phyloP scores from a whole-genome alignment of 192 early-diverging fungal genomes.

The Diversispora eburnea region DNA sequence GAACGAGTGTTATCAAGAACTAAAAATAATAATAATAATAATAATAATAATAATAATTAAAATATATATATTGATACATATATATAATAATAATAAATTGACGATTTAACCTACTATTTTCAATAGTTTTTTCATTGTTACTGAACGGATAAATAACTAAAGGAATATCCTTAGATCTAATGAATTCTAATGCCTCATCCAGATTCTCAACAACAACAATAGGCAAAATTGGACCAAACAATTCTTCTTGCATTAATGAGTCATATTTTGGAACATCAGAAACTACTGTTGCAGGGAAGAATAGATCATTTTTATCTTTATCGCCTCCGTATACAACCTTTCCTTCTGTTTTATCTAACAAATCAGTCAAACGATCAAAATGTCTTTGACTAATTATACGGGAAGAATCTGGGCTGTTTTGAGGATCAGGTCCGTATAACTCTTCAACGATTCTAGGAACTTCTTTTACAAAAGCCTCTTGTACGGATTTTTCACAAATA shows the following conservation, averaged over 20 bases:
- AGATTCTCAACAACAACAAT: conserved; percentile 64
- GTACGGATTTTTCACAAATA: conserved; percentile 47
- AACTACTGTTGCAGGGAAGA: conserved; percentile 82
- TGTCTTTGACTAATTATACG: conserved; percentile 64
- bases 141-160: conserved; percentile 79
- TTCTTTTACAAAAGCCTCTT: conserved; percentile 47
- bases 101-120: conserved; percentile 42
- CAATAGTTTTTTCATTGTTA: conserved; percentile 41
- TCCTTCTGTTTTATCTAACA: conserved; percentile 53
- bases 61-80: not conserved
- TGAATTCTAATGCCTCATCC: conserved; percentile 59
- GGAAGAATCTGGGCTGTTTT: conserved; percentile 44
- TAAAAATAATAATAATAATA: too few species aligned
- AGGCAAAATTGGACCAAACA: conserved; percentile 92
- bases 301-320: conserved; percentile 56
- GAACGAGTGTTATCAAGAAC: conserved; percentile 68
- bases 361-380: conserved; percentile 52
- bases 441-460: conserved; percentile 38
- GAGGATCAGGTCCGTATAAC: conserved; percentile 43
- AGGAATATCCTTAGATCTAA: conserved; percentile 67
- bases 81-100: not conserved
- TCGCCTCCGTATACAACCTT: conserved; percentile 60
- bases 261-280: conserved; percentile 60
- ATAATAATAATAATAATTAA: too few species aligned
- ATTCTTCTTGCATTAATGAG: conserved; percentile 73